Percentiles rank a stretch among this genome's conserved stretches.
These are phyloP conservation scores for Liriodendron chinense DNA, from an alignment of 164 flowering plant genomes.

Conservation along the genomic window DNA sequence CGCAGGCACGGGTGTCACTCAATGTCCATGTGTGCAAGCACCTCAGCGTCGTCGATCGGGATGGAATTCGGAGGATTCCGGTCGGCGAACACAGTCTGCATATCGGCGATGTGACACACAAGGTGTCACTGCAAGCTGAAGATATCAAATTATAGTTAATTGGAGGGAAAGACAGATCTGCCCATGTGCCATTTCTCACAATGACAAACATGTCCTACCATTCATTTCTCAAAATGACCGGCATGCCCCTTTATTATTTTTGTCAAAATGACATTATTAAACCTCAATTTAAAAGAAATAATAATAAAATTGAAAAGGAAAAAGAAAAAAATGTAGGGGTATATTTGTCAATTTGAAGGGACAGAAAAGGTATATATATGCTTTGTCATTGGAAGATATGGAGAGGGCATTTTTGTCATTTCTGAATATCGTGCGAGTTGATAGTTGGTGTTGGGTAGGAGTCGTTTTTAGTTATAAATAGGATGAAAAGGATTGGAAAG, in stretches of 20 bases:
- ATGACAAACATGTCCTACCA: not conserved
- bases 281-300: too few relatives aligned
- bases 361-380: not conserved
- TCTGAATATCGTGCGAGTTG: too few relatives aligned
- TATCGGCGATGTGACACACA: conserved; percentile 57
- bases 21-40: conserved; percentile 74
- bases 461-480: not conserved
- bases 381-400: not conserved
- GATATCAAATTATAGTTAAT: conserved; percentile 14
- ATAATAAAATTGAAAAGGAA: too few relatives aligned
- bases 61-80: conserved; percentile 71
- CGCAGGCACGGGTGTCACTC: conserved; percentile 36
- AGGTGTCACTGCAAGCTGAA: conserved; percentile 51
- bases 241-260: not conserved
- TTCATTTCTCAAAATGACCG: not conserved
- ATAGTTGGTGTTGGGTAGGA: not conserved
- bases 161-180: not conserved
- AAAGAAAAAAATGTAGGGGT: not conserved
- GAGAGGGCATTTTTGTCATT: not conserved
- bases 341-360: not conserved
- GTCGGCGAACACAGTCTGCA: conserved; percentile 67
- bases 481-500: not conserved
- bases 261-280: not conserved
- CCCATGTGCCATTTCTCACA: conserved; percentile 5
- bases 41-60: conserved; percentile 62